These are phyloP conservation scores for Podospora fimiseda DNA, from an alignment of 495 filamentous ascomycete species.

Conservation along the genomic window DNA sequence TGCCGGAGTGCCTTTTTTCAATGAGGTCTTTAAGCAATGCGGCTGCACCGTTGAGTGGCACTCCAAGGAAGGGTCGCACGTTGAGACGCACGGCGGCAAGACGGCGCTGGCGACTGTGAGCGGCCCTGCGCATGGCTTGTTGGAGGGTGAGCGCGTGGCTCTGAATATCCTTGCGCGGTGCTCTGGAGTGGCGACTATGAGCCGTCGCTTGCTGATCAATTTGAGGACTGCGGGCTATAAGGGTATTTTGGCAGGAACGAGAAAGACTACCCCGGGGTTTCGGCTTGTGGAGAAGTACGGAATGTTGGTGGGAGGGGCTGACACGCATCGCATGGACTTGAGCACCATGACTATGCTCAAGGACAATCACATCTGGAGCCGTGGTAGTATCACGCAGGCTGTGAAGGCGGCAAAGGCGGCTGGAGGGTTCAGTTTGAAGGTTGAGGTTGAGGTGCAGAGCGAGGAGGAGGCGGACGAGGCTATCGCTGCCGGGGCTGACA, in stretches of 20 bases:
- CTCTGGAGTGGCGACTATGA: conserved; percentile 82
- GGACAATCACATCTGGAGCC: conserved; percentile 94
- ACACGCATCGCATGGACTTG: conserved; percentile 86
- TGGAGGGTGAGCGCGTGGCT: conserved; percentile 88
- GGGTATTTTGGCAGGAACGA: conserved; percentile 84
- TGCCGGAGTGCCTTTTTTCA: conserved; percentile 90
- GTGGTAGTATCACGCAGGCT: conserved; percentile 74
- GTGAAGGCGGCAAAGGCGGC: conserved; percentile 77
- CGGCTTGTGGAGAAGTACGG: conserved; percentile 96
- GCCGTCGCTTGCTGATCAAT: conserved; percentile 41
- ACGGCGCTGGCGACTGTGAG: conserved; percentile 69
- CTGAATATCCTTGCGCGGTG: conserved; percentile 88
- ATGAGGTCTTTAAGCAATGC: conserved; percentile 85
- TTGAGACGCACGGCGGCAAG: conserved; percentile 46
- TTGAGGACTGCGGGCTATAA: conserved; percentile 60
- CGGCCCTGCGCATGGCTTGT: conserved; percentile 76
- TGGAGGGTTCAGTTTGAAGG: conserved; percentile 83
- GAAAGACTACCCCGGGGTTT: conserved; percentile 96
- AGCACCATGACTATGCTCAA: conserved; percentile 97
- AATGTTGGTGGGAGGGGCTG: conserved; percentile 86
- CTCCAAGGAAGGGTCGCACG: conserved; percentile 61
- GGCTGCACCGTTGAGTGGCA: conserved; percentile 91
- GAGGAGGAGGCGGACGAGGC: conserved; percentile 86
- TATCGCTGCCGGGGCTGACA: conserved; percentile 82
- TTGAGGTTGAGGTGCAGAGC: conserved; percentile 91